Evolutionary conservation across 345 rosid species (phyloP).

Genomic region (Eucalyptus camaldulensis): DNA sequence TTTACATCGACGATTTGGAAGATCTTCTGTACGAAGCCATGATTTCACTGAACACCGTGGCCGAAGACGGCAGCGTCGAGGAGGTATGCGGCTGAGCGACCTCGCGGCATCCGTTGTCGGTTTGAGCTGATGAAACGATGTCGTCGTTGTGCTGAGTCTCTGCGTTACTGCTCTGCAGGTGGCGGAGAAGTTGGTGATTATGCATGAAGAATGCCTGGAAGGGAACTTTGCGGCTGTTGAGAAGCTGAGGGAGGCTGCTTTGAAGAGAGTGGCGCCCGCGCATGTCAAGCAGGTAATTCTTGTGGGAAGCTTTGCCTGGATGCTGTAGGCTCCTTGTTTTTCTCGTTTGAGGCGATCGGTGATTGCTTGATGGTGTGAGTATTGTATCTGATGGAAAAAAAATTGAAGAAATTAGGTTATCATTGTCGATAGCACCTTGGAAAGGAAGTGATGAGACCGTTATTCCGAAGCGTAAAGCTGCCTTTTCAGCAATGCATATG

Average conservation of each 20-base stretch:
- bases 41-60: conserved; percentile 44
- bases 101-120: not conserved
- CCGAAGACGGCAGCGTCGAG: conserved; percentile 79
- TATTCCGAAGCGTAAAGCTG: not conserved
- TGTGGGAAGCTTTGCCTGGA: not conserved
- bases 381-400: not conserved
- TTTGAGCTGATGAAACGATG: not conserved
- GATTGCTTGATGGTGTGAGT: not conserved
- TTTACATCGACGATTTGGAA: conserved; percentile 59
- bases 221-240: conserved; percentile 44
- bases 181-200: conserved; percentile 56
- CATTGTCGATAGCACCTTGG: not conserved
- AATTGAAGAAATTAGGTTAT: not conserved
- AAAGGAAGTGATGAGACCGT: not conserved
- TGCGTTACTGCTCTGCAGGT: conserved; percentile 27
- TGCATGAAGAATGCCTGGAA: conserved; percentile 71
- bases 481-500: not conserved
- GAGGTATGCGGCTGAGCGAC: conserved; percentile 25
- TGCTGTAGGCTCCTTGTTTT: not conserved
- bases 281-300: conserved; percentile 43
- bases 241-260: conserved; percentile 28
- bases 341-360: not conserved
- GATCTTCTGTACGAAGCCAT: conserved; percentile 46
- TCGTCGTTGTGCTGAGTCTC: not conserved
- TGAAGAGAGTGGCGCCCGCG: conserved; percentile 12